These are phyloP conservation scores for Inosperma sp. DNA, from an alignment of 768 basidiomycete genomes.

Conservation along the genomic window DNA sequence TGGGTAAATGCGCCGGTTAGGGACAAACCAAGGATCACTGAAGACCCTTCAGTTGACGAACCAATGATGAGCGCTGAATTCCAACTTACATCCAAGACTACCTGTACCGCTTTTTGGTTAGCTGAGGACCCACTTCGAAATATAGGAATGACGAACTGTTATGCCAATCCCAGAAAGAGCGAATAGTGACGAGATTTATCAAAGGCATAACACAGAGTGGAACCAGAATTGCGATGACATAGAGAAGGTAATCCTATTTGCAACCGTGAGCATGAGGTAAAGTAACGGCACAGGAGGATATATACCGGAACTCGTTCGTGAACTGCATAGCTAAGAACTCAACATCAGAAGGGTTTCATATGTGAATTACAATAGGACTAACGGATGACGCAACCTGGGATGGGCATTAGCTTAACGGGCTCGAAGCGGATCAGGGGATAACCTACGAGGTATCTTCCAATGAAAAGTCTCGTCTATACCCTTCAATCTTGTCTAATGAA, in stretches of 20 bases:
- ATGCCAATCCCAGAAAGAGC: slow-evolving; percentile 90
- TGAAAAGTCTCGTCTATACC: slow-evolving; percentile 76
- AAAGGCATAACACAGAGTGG: slow-evolving; percentile 67
- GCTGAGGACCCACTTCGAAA: background rate
- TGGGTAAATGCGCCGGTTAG: slow-evolving; percentile 82
- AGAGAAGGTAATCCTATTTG: slow-evolving; percentile 43
- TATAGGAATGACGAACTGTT: slow-evolving; percentile 39
- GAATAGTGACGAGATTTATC: slow-evolving; percentile 66
- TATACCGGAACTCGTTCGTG: slow-evolving; percentile 77
- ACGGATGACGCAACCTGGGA: slow-evolving; percentile 40
- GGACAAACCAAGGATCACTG: slow-evolving; percentile 69
- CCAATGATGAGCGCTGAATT: background rate
- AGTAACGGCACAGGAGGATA: slow-evolving; percentile 13
- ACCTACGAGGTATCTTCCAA: slow-evolving; percentile 71
- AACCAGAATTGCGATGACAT: slow-evolving; percentile 52
- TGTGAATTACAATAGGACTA: slow-evolving; percentile 18
- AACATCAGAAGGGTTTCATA: background rate
- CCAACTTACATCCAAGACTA: slow-evolving; percentile 38
- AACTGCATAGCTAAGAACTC: slow-evolving; percentile 49
- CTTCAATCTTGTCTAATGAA: slow-evolving; percentile 58
- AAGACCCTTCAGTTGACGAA: slow-evolving; percentile 9
- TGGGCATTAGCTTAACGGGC: slow-evolving; percentile 17
- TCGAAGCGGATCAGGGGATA: background rate
- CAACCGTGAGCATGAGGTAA: slow-evolving; percentile 3
- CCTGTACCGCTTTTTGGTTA: slow-evolving; percentile 30